phyloP scores from a whole-genome alignment of 164 flowering plant species.

The Tetrastigma voinierianum region DNA sequence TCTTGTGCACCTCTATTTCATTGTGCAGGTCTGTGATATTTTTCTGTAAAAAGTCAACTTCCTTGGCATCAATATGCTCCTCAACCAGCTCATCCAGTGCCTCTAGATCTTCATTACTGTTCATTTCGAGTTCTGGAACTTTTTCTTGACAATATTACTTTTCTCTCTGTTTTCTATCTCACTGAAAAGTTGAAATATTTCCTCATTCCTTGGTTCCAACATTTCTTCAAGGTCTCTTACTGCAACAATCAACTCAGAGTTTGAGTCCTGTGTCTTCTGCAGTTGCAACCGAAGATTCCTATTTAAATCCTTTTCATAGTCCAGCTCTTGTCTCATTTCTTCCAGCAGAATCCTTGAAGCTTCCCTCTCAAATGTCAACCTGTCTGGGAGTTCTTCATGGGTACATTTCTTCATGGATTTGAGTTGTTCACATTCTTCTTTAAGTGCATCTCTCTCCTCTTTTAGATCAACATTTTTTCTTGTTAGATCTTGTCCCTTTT shows the following conservation, averaged over 20 bases:
- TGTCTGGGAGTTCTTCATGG: conserved; percentile 10
- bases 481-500: conserved; percentile 30
- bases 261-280: conserved; percentile 39
- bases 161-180: conserved; percentile 12
- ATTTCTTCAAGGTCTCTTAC: conserved; percentile 39
- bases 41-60: conserved; percentile 21
- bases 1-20: conserved; percentile 30
- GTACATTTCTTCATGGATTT: conserved; percentile 13
- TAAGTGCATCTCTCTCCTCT: conserved; percentile 36
- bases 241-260: conserved; percentile 37
- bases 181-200: conserved; percentile 19
- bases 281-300: conserved; percentile 35
- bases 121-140: background rate
- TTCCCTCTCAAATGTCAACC: conserved; percentile 18
- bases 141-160: conserved; percentile 8
- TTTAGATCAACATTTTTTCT: conserved; percentile 24
- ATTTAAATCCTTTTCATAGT: conserved; percentile 29
- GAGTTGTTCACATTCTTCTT: conserved; percentile 31
- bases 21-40: conserved; percentile 22
- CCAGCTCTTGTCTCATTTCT: conserved; percentile 33
- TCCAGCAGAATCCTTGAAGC: conserved; percentile 21
- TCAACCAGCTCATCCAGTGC: conserved; percentile 1
- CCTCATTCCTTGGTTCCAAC: conserved; percentile 31
- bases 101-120: conserved; percentile 1
- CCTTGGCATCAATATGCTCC: conserved; percentile 15